Percentiles rank a stretch among this genome's conserved stretches.
Conservation (phyloP, 192 early-diverging fungal genomes). For the Pilobolus umbonatus region DNA sequence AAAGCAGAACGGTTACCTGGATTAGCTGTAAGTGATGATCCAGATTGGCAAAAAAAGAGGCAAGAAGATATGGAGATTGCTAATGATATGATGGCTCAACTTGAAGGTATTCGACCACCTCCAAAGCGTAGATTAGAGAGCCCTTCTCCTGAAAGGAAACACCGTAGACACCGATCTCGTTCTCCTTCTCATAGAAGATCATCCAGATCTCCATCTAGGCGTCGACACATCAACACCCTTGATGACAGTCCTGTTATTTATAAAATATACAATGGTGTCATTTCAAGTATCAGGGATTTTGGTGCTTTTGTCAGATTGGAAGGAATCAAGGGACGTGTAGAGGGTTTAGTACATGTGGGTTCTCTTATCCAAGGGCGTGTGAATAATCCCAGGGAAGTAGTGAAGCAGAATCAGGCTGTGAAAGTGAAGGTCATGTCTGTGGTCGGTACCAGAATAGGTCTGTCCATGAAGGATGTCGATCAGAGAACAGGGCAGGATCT, state of each 20-base stretch:
- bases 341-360: slow-evolving; percentile 88
- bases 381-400: slow-evolving; percentile 80
- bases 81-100: slow-evolving; percentile 52
- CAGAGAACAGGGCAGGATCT: slow-evolving; percentile 88
- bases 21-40: slow-evolving; percentile 55
- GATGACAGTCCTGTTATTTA: slow-evolving; percentile 84
- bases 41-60: slow-evolving; percentile 38
- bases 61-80: slow-evolving; percentile 45
- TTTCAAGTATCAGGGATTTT: slow-evolving; percentile 86
- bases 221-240: slow-evolving; percentile 24
- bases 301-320: slow-evolving; percentile 89
- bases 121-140: slow-evolving; percentile 24
- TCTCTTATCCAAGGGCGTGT: slow-evolving; percentile 66
- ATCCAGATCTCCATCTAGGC: slow-evolving; percentile 18
- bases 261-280: slow-evolving; percentile 86
- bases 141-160: slow-evolving; percentile 29
- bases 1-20: slow-evolving; percentile 75
- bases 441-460: slow-evolving; percentile 70
- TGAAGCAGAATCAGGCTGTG: slow-evolving; percentile 74
- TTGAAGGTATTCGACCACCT: slow-evolving; percentile 42
- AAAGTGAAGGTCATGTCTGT: slow-evolving; percentile 96
- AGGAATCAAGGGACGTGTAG: slow-evolving; percentile 68
- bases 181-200: slow-evolving; percentile 23
- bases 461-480: slow-evolving; percentile 97
- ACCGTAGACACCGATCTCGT: slow-evolving; percentile 25